A percentile compares a stretch with the other conserved stretches of the same genome.
Conservation (phyloP, 75 land plant genomes). For the Picea glauca region DNA sequence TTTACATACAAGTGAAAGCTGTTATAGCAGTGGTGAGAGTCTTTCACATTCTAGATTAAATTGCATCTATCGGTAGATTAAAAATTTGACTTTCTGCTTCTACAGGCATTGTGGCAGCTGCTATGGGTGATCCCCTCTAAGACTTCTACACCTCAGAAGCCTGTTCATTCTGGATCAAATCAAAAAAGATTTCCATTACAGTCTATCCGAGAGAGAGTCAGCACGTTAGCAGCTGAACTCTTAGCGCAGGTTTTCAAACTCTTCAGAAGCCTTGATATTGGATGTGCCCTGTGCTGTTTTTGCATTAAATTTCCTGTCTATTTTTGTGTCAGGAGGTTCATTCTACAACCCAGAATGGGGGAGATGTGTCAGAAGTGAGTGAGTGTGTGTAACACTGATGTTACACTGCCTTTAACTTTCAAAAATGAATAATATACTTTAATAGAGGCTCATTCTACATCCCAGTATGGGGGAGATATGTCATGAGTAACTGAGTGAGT, state of each 20-base stretch:
- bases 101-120: constrained; percentile 92
- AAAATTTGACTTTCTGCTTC: neutral
- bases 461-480: too few relatives aligned
- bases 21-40: too few relatives aligned
- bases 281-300: neutral
- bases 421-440: too few relatives aligned
- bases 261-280: constrained; percentile 8
- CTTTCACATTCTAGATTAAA: neutral
- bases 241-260: constrained; percentile 57
- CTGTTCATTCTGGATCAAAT: constrained; percentile 6
- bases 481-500: too few relatives aligned
- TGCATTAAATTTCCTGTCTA: constrained; percentile 7
- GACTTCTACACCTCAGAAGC: constrained; percentile 31
- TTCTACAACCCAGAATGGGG: too few relatives aligned
- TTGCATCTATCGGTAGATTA: neutral
- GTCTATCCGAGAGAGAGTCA: constrained; percentile 46
- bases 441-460: too few relatives aligned
- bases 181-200: constrained; percentile 38
- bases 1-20: too few relatives aligned
- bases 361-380: too few relatives aligned
- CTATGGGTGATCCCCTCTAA: constrained; percentile 67
- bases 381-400: too few relatives aligned
- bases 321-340: neutral
- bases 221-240: constrained; percentile 56
- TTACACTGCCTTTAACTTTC: too few relatives aligned